phyloP scores from a whole-genome alignment of 306 rosid genomes.

The Acacia confusa region DNA sequence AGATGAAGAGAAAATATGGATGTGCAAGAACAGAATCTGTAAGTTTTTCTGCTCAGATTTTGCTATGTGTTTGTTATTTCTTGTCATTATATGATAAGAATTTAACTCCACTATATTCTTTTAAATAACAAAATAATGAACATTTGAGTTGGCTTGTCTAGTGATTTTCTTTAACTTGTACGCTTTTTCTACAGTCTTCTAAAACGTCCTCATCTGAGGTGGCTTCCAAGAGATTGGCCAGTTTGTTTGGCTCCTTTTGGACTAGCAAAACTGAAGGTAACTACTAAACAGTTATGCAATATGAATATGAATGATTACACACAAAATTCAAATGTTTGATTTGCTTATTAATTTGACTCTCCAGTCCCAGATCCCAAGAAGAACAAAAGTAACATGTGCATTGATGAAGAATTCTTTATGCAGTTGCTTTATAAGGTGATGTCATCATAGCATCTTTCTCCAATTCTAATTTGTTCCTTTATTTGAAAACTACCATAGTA shows the following conservation, averaged over 20 bases:
- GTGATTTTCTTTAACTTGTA: not conserved
- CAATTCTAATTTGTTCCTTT: conserved; percentile 4
- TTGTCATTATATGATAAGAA: not conserved
- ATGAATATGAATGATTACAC: not conserved
- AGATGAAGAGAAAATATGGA: conserved; percentile 72
- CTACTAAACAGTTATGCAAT: not conserved
- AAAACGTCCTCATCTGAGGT: not conserved
- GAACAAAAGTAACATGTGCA: not conserved
- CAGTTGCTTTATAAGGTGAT: conserved; percentile 62
- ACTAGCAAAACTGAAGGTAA: not conserved
- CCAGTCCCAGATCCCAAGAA: not conserved
- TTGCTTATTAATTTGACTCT: not conserved
- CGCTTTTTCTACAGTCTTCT: not conserved
- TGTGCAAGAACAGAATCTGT: conserved; percentile 56
- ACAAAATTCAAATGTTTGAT: not conserved
- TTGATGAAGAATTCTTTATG: not conserved
- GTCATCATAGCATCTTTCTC: not conserved
- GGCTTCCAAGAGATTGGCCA: not conserved
- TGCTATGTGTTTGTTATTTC: not conserved
- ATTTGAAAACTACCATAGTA: not conserved
- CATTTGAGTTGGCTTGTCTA: not conserved
- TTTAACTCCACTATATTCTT: no score
- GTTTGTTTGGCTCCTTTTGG: not conserved
- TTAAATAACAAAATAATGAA: no score
- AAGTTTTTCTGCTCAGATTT: conserved; percentile 25